A percentile compares a stretch with the other conserved stretches of the same genome.
Conservation (phyloP, 495 filamentous ascomycete genomes). For the Cercophora samala region DNA sequence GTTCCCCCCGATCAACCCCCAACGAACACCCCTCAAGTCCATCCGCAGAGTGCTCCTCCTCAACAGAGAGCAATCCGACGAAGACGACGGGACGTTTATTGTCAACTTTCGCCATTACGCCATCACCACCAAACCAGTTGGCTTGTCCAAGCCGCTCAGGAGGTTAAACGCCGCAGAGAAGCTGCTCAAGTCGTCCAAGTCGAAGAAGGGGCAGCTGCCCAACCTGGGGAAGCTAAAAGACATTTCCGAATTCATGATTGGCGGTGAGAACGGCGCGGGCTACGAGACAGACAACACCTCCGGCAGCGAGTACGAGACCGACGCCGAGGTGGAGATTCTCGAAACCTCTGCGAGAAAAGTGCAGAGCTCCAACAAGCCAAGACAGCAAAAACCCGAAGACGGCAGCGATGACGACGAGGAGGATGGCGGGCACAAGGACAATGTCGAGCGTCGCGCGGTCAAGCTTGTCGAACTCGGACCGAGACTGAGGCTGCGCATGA, state of each 20-base stretch:
- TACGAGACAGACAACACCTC: constrained; percentile 81
- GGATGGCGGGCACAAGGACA: constrained; percentile 37
- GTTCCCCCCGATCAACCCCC: constrained; percentile 93
- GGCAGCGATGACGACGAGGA: constrained; percentile 33
- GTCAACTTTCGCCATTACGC: constrained; percentile 92
- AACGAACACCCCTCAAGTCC: constrained; percentile 78
- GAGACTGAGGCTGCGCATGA: constrained; percentile 81
- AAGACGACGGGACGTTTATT: constrained; percentile 68
- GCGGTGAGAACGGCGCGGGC: constrained; percentile 68
- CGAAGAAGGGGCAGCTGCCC: constrained; percentile 69
- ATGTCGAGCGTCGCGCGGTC: constrained; percentile 76
- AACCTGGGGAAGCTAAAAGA: constrained; percentile 89
- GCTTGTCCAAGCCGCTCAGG: constrained; percentile 75
- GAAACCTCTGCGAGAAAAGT: constrained; percentile 68
- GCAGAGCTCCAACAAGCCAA: constrained; percentile 56
- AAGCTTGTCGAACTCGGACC: constrained; percentile 91
- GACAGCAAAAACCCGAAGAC: constrained; percentile 27
- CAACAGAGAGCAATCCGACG: constrained; percentile 65
- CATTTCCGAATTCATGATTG: constrained; percentile 91
- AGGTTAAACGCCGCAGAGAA: constrained; percentile 87
- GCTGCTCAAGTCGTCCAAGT: constrained; percentile 53
- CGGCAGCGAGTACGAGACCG: constrained; percentile 88
- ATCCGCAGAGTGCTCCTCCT: constrained; percentile 87
- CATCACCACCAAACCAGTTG: constrained; percentile 82
- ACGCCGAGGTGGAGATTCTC: constrained; percentile 90